Percentiles rank a stretch among this genome's conserved stretches.
Evolutionary conservation across 2,329 filamentous ascomycete genomes (phyloP).

Genomic region (Ceratocystis eucalypticola): DNA sequence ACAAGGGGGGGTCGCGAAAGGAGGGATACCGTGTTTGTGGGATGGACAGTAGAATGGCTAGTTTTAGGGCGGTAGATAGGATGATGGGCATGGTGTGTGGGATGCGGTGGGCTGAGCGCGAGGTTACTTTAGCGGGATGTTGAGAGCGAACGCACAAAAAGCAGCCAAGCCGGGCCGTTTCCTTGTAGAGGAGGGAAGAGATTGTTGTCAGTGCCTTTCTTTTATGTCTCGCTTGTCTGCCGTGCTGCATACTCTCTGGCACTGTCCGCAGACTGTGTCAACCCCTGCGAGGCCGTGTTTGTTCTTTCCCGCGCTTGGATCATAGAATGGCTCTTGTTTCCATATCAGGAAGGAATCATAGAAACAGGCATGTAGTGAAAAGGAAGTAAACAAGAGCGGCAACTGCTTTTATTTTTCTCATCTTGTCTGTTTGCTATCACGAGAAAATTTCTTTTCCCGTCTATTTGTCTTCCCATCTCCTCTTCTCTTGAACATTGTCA

Average conservation of each 20-base stretch:
- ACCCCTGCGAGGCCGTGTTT: background rate
- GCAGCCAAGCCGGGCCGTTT: no score
- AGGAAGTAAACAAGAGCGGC: slow-evolving; percentile 3
- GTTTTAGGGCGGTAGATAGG: no score
- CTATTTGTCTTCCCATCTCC: slow-evolving; percentile 20
- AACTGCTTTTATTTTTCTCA: background rate
- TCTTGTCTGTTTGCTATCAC: background rate
- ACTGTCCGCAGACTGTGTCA: background rate
- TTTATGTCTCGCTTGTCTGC: background rate
- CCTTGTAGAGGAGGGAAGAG: background rate
- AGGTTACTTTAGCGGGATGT: no score
- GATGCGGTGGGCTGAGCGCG: no score
- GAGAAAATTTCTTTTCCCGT: slow-evolving; percentile 14
- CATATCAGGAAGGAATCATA: slow-evolving; percentile 5
- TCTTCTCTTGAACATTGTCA: background rate
- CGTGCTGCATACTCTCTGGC: background rate
- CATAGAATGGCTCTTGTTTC: background rate
- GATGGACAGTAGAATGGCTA: no score
- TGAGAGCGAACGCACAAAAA: no score
- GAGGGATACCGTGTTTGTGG: no score
- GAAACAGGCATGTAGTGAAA: background rate
- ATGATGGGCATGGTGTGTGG: no score
- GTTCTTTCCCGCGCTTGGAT: background rate
- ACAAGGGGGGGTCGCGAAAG: no score
- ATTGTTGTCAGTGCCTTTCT: background rate